phyloP scores from a whole-genome alignment of 2,329 filamentous ascomycete genomes.

The Venturia pyrina region DNA sequence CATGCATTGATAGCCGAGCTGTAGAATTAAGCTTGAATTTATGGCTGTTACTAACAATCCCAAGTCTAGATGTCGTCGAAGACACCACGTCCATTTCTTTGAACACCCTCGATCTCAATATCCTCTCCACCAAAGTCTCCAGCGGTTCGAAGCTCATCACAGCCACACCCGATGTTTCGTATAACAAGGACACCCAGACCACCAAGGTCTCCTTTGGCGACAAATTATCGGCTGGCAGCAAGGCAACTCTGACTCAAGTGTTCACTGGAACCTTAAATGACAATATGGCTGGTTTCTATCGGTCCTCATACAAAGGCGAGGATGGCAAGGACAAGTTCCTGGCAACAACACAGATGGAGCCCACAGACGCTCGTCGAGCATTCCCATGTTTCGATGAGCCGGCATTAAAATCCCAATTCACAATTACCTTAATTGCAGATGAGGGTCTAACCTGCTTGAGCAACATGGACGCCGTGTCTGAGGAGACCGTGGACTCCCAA shows the following conservation, averaged over 20 bases:
- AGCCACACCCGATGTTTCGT: constrained; percentile 56
- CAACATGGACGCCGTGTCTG: constrained; percentile 89
- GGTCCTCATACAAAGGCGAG: constrained; percentile 79
- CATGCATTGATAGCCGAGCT: no score
- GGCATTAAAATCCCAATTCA: constrained; percentile 84
- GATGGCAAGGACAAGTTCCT: constrained; percentile 73
- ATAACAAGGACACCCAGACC: constrained; percentile 71
- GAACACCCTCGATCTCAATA: constrained; percentile 78
- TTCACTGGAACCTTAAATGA: constrained; percentile 79
- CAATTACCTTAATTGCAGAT: constrained; percentile 82
- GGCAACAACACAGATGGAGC: constrained; percentile 92
- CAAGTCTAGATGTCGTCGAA: constrained; percentile 69
- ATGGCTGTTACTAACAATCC: neutral
- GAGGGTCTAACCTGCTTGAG: constrained; percentile 84
- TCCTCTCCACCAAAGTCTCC: constrained; percentile 62
- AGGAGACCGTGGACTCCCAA: constrained; percentile 60
- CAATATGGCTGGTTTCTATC: constrained; percentile 96
- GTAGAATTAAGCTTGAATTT: no score
- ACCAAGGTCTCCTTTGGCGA: constrained; percentile 73
- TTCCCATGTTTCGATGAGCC: constrained; percentile 98
- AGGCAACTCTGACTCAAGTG: constrained; percentile 66
- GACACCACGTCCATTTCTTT: constrained; percentile 78
- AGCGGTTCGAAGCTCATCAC: constrained; percentile 47
- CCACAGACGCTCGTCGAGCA: constrained; percentile 82
- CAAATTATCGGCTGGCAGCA: constrained; percentile 60